phyloP scores from a whole-genome alignment of 148 eudicot species.

The Chenopodium album region DNA sequence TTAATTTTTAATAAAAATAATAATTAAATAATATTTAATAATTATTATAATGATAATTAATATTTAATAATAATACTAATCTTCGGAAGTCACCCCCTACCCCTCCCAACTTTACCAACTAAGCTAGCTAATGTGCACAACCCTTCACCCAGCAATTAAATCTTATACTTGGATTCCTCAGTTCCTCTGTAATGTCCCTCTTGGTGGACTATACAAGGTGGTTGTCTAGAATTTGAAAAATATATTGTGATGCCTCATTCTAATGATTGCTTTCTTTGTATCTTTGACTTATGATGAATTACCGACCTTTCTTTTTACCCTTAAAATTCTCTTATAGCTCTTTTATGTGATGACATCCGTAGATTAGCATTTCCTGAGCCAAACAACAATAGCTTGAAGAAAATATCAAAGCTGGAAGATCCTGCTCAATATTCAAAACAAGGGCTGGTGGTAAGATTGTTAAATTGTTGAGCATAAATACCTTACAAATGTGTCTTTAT shows the following conservation, averaged over 20 bases:
- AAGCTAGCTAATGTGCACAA: too few relatives aligned
- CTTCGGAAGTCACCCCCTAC: too few relatives aligned
- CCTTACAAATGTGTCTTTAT: background rate
- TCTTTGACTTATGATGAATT: background rate
- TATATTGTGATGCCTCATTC: background rate
- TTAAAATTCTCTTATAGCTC: background rate
- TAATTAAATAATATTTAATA: too few relatives aligned
- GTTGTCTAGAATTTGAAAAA: background rate
- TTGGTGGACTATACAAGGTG: background rate
- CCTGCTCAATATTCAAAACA: constrained; percentile 58
- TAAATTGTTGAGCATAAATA: background rate
- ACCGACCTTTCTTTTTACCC: background rate
- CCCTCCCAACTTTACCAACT: too few relatives aligned
- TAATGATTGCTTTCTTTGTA: background rate
- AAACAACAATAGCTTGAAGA: constrained; percentile 79
- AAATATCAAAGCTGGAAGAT: constrained; percentile 83
- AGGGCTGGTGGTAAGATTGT: constrained; percentile 70
- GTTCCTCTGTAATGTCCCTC: background rate
- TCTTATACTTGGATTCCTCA: background rate
- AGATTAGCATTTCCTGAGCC: constrained; percentile 91
- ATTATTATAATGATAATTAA: too few relatives aligned
- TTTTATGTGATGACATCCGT: constrained; percentile 15
- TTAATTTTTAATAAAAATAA: too few relatives aligned
- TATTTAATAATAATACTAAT: too few relatives aligned
- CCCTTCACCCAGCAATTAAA: background rate